Evolutionary conservation across 78 protist species (phyloP).

Genomic region (Dictyostelium firmibasis): DNA sequence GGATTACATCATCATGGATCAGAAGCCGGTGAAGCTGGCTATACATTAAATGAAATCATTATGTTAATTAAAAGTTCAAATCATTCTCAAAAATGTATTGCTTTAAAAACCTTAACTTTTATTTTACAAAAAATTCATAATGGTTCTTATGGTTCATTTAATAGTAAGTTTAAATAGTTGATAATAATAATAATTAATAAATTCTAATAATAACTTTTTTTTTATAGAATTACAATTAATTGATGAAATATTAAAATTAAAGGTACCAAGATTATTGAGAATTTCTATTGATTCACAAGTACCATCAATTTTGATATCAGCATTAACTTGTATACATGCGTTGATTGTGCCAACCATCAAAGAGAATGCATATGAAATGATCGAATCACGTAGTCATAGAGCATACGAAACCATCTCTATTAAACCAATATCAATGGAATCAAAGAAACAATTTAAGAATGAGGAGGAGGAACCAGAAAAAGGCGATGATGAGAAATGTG

Average conservation of each 20-base stretch:
- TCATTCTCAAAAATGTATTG: conserved; percentile 14
- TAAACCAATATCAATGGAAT: conserved; percentile 9
- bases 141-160: conserved; percentile 16
- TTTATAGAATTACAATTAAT: background rate
- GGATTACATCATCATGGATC: conserved; percentile 76
- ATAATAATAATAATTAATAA: background rate
- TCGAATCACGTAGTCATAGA: conserved; percentile 41
- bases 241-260: conserved; percentile 30
- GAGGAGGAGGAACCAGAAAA: conserved; percentile 31
- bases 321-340: conserved; percentile 19
- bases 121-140: conserved; percentile 33
- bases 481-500: conserved; percentile 73
- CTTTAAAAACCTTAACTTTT: conserved; percentile 3
- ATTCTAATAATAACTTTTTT: background rate
- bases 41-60: conserved; percentile 22
- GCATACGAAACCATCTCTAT: conserved; percentile 15
- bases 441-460: background rate
- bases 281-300: conserved; percentile 30
- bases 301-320: conserved; percentile 18
- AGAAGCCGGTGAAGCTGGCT: conserved; percentile 70
- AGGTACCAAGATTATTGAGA: conserved; percentile 68
- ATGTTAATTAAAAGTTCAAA: conserved; percentile 28
- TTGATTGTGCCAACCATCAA: conserved; percentile 34
- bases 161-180: background rate
- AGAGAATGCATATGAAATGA: conserved; percentile 49